Percentiles rank a stretch among this genome's conserved stretches.
Evolutionary conservation across 2,329 filamentous ascomycete genomes (phyloP).

Genomic region (Arthrobotrys sinensis): DNA sequence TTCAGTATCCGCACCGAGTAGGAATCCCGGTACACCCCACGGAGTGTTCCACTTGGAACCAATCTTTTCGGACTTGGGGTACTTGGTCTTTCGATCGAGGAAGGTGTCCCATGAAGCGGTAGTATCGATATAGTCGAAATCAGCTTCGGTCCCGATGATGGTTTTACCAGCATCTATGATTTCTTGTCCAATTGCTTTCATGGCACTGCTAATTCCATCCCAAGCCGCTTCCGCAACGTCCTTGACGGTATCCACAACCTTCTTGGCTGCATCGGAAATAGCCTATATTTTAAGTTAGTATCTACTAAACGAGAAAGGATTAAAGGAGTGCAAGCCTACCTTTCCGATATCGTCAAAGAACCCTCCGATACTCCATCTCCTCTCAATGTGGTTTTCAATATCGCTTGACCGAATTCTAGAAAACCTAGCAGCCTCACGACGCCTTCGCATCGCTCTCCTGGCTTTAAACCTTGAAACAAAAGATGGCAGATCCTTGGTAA

Average conservation of each 20-base stretch:
- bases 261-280: slow-evolving; percentile 21
- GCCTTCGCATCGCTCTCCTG: slow-evolving; percentile 38
- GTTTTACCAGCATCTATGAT: slow-evolving; percentile 44
- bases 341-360: slow-evolving; percentile 52
- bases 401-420: slow-evolving; percentile 14
- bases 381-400: slow-evolving; percentile 18
- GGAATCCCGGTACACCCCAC: slow-evolving; percentile 42
- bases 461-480: slow-evolving; percentile 30
- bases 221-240: slow-evolving; percentile 44
- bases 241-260: slow-evolving; percentile 47
- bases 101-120: slow-evolving; percentile 49
- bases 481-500: slow-evolving; percentile 4
- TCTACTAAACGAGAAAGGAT: not conserved
- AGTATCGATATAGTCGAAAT: slow-evolving; percentile 53
- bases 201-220: slow-evolving; percentile 38
- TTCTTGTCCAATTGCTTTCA: slow-evolving; percentile 39
- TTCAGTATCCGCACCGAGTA: slow-evolving; percentile 24
- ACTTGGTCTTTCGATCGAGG: slow-evolving; percentile 27
- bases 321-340: not conserved
- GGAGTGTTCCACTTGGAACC: slow-evolving; percentile 51
- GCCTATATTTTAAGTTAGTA: slow-evolving; percentile 32
- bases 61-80: slow-evolving; percentile 26
- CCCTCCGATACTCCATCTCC: slow-evolving; percentile 55
- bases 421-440: slow-evolving; percentile 37
- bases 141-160: slow-evolving; percentile 41